Evolutionary conservation across 176 grass and related monocot genomes (phyloP), one percentile per base, ranked within the genome.

Genomic region (Carex scoparia): DNA sequence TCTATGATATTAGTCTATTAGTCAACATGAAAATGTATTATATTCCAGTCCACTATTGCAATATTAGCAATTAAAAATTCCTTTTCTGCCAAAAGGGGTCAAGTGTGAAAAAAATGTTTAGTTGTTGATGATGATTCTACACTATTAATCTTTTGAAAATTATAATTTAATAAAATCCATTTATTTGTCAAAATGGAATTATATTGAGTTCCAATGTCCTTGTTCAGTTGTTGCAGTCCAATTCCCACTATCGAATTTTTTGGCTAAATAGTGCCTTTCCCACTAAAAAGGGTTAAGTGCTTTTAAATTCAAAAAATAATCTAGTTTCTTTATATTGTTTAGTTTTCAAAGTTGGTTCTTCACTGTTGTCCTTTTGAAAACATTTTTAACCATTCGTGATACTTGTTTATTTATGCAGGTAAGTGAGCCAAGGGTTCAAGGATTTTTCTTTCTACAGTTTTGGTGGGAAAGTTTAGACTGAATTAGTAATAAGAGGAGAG

Each of bases 321-420:
- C 38, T 7, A 14, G n/a, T 53, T 75, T 12, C 38, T 30, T 51
- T 30, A 54, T 65, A 15, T 67, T 86, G 48, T 68, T 44, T 79
- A 66, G 33, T 74, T 81, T 14, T 14, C 63, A 15, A 40, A 40
- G 54, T 18, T 80, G 13, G 79, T 87, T 63, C 48, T 83, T 48
- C 72, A 46, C 51, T 67, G 42, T 87, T 66, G 35, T 32, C 63
- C 27, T 74, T 57, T 28, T 89, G 10, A 84, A 58, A 69, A 23
- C 48, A 55, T 1, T 62, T 71, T 88, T 42, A 88, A 54, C 83
- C 83, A 13, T 79, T 79, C 5, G 60, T 88, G 48, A 13, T 27
- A 6, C 11, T 54, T 8, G 18, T 27, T 32, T 76, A 10, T 75
- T 93, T 78, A 55, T 78, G 42, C 79, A 92, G 88, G 88, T 94